Conservation (phyloP, 2,329 filamentous ascomycete species). For the Mycosphaerella arachidis region DNA sequence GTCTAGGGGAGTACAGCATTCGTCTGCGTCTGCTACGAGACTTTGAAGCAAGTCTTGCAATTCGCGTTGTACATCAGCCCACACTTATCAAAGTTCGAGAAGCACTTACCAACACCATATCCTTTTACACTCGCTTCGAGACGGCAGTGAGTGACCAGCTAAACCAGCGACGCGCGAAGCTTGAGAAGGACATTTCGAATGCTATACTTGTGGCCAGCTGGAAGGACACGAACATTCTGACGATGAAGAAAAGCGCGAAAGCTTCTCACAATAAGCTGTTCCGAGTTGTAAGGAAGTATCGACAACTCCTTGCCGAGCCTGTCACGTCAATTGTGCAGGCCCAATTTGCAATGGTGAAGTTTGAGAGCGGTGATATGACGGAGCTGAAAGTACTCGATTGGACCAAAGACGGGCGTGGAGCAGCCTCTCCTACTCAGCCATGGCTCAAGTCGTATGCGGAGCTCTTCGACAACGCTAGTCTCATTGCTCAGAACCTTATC, state of each 20-base stretch:
- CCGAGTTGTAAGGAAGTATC: constrained; percentile 85
- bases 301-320: constrained; percentile 70
- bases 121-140: constrained; percentile 69
- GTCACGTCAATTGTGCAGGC: constrained; percentile 55
- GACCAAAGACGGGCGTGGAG: neutral
- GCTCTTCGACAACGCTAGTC: neutral
- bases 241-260: constrained; percentile 80
- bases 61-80: constrained; percentile 48
- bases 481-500: neutral
- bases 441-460: neutral
- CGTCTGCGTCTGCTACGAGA: constrained; percentile 64
- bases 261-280: constrained; percentile 90
- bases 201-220: constrained; percentile 91
- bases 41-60: constrained; percentile 59
- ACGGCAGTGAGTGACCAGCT: constrained; percentile 61
- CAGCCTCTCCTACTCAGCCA: neutral
- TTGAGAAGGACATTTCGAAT: constrained; percentile 93
- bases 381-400: neutral
- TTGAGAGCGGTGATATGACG: neutral
- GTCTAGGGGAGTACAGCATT: constrained; percentile 70
- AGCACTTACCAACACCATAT: constrained; percentile 71
- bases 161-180: constrained; percentile 59
- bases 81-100: constrained; percentile 55
- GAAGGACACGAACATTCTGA: constrained; percentile 95
- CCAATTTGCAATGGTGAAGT: constrained; percentile 18